Evolutionary conservation across 2,329 filamentous ascomycete genomes (phyloP).

Genomic region (Catunica adiposa): DNA sequence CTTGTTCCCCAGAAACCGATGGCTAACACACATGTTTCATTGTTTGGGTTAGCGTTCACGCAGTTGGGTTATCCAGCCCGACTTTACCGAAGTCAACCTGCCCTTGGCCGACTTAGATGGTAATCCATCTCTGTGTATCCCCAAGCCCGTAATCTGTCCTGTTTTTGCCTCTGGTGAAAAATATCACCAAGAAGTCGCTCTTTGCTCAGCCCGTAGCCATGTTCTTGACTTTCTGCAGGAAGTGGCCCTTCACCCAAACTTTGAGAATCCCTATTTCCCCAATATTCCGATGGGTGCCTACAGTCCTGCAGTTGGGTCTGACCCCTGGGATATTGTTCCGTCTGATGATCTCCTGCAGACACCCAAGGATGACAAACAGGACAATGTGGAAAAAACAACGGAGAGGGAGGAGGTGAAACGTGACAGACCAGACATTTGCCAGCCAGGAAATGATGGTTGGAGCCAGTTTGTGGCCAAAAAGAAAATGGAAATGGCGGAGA

Average conservation of each 20-base stretch:
- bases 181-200: constrained; percentile 42
- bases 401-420: neutral
- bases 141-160: constrained; percentile 42
- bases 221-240: constrained; percentile 48
- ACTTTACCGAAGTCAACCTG: constrained; percentile 21
- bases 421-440: neutral
- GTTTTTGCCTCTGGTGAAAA: constrained; percentile 51
- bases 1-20: neutral
- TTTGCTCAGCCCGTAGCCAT: constrained; percentile 35
- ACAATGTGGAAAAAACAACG: neutral
- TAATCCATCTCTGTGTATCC: constrained; percentile 25
- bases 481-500: neutral
- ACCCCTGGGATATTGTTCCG: neutral
- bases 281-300: neutral
- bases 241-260: constrained; percentile 28
- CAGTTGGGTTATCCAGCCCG: constrained; percentile 38
- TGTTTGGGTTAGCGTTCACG: constrained; percentile 33
- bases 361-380: neutral
- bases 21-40: neutral
- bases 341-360: neutral
- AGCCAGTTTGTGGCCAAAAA: neutral
- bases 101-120: constrained; percentile 37
- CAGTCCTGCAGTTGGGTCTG: neutral
- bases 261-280: constrained; percentile 23
- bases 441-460: neutral